These are phyloP conservation scores for Brasilioporus rufonigricans DNA, from an alignment of 768 basidiomycete genomes.

Conservation along the genomic window DNA sequence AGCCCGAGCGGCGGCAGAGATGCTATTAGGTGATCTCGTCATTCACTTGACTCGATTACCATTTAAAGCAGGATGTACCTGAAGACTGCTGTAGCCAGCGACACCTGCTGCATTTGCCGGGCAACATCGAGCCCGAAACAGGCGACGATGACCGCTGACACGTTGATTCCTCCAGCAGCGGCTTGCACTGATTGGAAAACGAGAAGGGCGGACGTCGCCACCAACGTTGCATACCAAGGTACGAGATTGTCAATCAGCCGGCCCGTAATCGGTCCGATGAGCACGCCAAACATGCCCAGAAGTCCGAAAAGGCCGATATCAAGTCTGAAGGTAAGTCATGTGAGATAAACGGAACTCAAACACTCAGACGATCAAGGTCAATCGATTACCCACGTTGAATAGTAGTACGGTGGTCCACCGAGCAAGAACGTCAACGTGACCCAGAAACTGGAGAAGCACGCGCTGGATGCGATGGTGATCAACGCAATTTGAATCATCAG, in stretches of 20 bases:
- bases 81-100: conserved; percentile 58
- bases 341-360: background rate
- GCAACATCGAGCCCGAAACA: conserved; percentile 73
- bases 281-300: conserved; percentile 69
- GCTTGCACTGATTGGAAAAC: conserved; percentile 62
- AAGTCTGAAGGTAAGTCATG: conserved; percentile 29
- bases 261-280: conserved; percentile 68
- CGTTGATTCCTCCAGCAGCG: conserved; percentile 64
- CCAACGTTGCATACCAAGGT: conserved; percentile 74
- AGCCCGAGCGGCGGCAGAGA: conserved; percentile 51
- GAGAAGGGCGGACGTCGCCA: conserved; percentile 46
- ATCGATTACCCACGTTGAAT: conserved; percentile 54
- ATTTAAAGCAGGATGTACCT: conserved; percentile 34
- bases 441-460: conserved; percentile 64
- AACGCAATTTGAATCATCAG: conserved; percentile 66
- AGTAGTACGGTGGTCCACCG: conserved; percentile 71
- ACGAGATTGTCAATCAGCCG: conserved; percentile 65
- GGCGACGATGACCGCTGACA: conserved; percentile 67
- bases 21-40: conserved; percentile 15
- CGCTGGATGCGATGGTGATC: conserved; percentile 57
- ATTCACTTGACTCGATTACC: background rate
- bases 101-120: conserved; percentile 73
- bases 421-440: conserved; percentile 82
- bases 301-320: conserved; percentile 75
- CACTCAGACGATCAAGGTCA: background rate